Percentiles rank a stretch among this genome's conserved stretches.
Evolutionary conservation across 2,329 filamentous ascomycete species (phyloP).

Genomic region (Fusarium sp.): DNA sequence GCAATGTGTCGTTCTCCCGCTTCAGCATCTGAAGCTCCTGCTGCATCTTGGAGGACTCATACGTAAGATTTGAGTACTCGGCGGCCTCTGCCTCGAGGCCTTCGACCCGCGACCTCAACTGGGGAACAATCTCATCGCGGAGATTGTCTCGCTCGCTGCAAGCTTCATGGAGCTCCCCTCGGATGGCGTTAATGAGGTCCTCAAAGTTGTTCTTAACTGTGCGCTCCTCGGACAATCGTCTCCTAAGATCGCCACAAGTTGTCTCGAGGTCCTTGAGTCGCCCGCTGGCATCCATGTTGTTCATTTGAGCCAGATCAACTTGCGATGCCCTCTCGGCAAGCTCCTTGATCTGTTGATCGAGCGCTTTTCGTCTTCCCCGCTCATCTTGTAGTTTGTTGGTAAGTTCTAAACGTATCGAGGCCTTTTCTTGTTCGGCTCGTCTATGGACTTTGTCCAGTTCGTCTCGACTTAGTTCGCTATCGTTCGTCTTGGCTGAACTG

Average conservation of each 20-base stretch:
- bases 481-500: conserved; percentile 83
- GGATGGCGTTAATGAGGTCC: conserved; percentile 86
- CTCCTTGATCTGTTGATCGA: conserved; percentile 86
- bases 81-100: conserved; percentile 80
- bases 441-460: conserved; percentile 87
- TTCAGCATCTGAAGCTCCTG: conserved; percentile 83
- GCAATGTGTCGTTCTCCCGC: conserved; percentile 72
- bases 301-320: conserved; percentile 65
- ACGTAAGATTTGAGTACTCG: conserved; percentile 78
- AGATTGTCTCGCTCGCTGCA: conserved; percentile 93
- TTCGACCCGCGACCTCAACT: conserved; percentile 80
- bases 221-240: conserved; percentile 85
- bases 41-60: conserved; percentile 86
- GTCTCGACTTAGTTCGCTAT: conserved; percentile 70
- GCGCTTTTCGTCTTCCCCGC: conserved; percentile 76
- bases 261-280: conserved; percentile 83
- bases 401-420: conserved; percentile 85
- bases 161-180: conserved; percentile 82
- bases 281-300: conserved; percentile 66
- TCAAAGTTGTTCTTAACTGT: conserved; percentile 93
- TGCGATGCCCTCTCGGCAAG: conserved; percentile 83
- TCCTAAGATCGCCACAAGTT: conserved; percentile 83
- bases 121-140: conserved; percentile 86
- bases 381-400: conserved; percentile 91
- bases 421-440: conserved; percentile 90